Base-by-base conservation (phyloP, 305 asterid genomes). In the Fraxinus latifolia region DNA sequence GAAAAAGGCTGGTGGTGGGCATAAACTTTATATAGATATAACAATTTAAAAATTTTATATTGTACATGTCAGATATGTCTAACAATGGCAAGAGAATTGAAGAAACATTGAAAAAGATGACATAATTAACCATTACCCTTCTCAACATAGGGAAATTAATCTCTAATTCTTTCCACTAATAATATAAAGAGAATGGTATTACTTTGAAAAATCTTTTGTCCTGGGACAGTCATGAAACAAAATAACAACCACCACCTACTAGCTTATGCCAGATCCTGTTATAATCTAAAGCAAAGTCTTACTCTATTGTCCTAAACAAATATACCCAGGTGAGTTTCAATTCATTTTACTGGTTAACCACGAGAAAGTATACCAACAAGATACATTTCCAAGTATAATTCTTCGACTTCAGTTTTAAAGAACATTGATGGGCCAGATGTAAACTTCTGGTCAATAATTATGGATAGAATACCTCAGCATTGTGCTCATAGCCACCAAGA, bases 401-500 rank as follows among this genome's bases (percentile, higher is more conserved):
- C n/a, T 65, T 14, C 70, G 36, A 77, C 39, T 76, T 50, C 44
- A 74, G 6, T 47, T 29, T 23, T 23, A 62, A 65, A 76, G 68
- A 83, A 76, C 82, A 65, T 79, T 44, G 42, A 77, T 74, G 65
- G 34, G 77, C 32, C 74, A 55, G 21, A 42, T 71, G 80, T 85
- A 87, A 73, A 88, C 85, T 65, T 82, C 88, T 88, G 88, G 77
- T 86, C 65, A 83, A 77, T 25, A 42, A 77, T 74, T 8, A 58
- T n/a, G 31, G 50, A 83, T 58, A 37, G 53, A 60, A 77, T 89
- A 96, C 99, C 97, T 96, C 98, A 77, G 98, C 98, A 80, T 83
- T 92, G 89, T 96, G 95, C 83, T 92, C 93, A 86, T 93, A 96
- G 88, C 98, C 98, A 85, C 91, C 93, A 82, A 89, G 88, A 86